Evolutionary conservation across 2,329 filamentous ascomycete genomes (phyloP).

Genomic region (Botrytis squamosa): DNA sequence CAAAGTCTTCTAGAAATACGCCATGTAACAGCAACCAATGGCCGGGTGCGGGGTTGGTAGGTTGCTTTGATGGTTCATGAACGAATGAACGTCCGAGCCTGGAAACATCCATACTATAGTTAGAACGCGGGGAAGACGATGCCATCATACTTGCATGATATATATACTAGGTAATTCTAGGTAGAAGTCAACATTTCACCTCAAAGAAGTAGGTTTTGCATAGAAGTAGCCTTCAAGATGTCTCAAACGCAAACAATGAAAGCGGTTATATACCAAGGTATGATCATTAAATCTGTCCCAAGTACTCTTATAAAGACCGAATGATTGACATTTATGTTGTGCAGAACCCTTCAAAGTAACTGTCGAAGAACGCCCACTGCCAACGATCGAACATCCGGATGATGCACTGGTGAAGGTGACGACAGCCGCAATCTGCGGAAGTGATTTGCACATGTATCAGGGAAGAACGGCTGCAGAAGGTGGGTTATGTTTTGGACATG

Average conservation of each 20-base stretch:
- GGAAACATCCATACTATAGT: neutral
- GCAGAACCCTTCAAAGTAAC: slow-evolving; percentile 46
- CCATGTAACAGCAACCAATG: neutral
- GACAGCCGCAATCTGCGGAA: slow-evolving; percentile 38
- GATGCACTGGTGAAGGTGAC: slow-evolving; percentile 47
- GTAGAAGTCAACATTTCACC: no score
- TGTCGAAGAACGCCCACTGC: slow-evolving; percentile 58
- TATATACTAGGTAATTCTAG: neutral
- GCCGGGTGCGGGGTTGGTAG: neutral
- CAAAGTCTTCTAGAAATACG: neutral
- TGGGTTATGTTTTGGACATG: slow-evolving; percentile 70
- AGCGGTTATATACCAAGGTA: slow-evolving; percentile 21
- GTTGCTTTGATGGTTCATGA: neutral
- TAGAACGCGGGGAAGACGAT: neutral
- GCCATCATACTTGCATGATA: neutral
- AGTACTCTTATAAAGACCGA: neutral
- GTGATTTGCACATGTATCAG: slow-evolving; percentile 58
- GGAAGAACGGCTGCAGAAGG: slow-evolving; percentile 61
- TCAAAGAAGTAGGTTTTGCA: neutral
- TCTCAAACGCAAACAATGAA: slow-evolving; percentile 18
- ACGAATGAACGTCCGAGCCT: neutral
- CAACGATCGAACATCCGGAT: slow-evolving; percentile 53
- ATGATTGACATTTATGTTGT: neutral
- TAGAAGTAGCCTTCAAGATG: neutral
- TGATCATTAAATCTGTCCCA: neutral